Evolutionary conservation across 371 early-diverging fungal genomes (phyloP).

Genomic region (Syncephalis plumigaleata): DNA sequence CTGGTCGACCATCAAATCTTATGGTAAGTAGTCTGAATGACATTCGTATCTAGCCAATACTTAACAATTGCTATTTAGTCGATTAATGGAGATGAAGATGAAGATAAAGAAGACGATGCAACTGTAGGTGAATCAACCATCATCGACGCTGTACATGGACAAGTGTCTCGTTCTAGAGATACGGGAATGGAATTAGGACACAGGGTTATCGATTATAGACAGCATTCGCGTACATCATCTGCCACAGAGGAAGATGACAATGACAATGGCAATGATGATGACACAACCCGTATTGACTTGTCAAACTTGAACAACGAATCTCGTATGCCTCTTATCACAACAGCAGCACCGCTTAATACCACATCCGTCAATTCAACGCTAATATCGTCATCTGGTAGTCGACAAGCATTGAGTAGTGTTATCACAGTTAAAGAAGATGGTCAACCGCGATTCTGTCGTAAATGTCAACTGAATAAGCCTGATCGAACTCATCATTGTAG

Average conservation of each 20-base stretch:
- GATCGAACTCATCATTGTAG: slow-evolving; percentile 21
- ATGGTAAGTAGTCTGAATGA: not conserved
- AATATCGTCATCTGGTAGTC: too few species aligned
- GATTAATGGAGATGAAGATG: not conserved
- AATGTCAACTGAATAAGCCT: slow-evolving; percentile 18
- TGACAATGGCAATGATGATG: not conserved
- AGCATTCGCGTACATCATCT: not conserved
- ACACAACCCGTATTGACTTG: too few species aligned
- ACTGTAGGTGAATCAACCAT: not conserved
- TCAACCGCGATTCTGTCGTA: slow-evolving; percentile 18
- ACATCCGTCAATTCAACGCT: too few species aligned
- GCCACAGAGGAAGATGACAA: not conserved
- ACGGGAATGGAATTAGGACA: too few species aligned
- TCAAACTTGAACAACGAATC: too few species aligned
- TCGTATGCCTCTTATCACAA: too few species aligned
- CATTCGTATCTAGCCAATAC: not conserved
- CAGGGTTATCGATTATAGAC: not conserved
- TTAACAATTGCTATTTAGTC: not conserved
- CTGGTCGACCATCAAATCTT: slow-evolving; percentile 15
- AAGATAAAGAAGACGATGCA: not conserved
- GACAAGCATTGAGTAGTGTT: too few species aligned
- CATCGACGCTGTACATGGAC: not conserved
- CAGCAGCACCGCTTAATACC: too few species aligned
- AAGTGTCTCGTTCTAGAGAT: too few species aligned
- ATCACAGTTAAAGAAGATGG: slow-evolving; percentile 19